Percentiles rank a stretch among this genome's conserved stretches.
Evolutionary conservation across 495 filamentous ascomycete genomes (phyloP).

Genomic region (Daldinia vernicosa): DNA sequence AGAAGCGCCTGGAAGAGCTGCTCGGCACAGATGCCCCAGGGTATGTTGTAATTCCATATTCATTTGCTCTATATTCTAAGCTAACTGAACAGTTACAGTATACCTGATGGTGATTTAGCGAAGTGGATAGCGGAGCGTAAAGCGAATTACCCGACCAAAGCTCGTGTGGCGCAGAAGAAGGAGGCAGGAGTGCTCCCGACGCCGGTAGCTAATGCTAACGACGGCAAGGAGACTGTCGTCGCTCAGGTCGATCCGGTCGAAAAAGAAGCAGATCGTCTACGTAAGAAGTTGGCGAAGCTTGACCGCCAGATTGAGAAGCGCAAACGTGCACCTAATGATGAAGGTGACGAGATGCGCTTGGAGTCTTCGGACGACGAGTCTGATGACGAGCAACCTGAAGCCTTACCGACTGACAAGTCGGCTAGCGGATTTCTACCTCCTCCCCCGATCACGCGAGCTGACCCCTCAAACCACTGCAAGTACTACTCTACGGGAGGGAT

Average conservation of each 20-base stretch:
- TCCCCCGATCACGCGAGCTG: slow-evolving; percentile 57
- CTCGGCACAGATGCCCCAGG: slow-evolving; percentile 57
- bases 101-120: slow-evolving; percentile 67
- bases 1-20: slow-evolving; percentile 74
- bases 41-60: slow-evolving; percentile 45
- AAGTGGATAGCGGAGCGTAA: slow-evolving; percentile 84
- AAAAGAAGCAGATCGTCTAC: slow-evolving; percentile 59
- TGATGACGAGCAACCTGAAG: slow-evolving; percentile 60
- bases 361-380: slow-evolving; percentile 52
- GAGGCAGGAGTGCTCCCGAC: slow-evolving; percentile 40
- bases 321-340: slow-evolving; percentile 64
- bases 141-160: slow-evolving; percentile 79
- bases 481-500: slow-evolving; percentile 68
- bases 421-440: slow-evolving; percentile 45
- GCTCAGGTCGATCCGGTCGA: slow-evolving; percentile 53
- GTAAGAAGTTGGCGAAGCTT: slow-evolving; percentile 60
- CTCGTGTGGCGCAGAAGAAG: slow-evolving; percentile 63
- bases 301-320: slow-evolving; percentile 64
- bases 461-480: slow-evolving; percentile 66
- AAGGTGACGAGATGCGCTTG: slow-evolving; percentile 64
- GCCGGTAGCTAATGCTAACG: slow-evolving; percentile 35
- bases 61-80: slow-evolving; percentile 27
- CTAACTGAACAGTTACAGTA: slow-evolving; percentile 54
- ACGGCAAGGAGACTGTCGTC: slow-evolving; percentile 32
- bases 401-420: slow-evolving; percentile 48